Evolutionary conservation across 768 basidiomycete genomes (phyloP).

Genomic region (Favolaschia claudopus): DNA sequence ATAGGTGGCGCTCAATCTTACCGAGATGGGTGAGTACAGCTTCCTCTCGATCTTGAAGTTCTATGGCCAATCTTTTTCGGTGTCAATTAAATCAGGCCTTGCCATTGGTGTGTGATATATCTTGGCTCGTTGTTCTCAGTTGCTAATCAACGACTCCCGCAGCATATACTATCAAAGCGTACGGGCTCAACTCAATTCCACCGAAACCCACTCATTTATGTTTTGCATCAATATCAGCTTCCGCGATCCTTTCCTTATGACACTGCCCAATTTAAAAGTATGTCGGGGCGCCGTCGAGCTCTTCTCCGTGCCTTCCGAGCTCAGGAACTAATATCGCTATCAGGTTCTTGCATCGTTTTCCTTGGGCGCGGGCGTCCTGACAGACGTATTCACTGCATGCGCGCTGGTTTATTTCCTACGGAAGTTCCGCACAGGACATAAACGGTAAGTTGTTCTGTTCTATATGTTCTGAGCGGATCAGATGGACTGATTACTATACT

Average conservation of each 20-base stretch:
- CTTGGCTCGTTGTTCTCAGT: slow-evolving; percentile 1
- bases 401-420: slow-evolving; percentile 64
- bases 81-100: too few species aligned
- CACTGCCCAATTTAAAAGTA: slow-evolving; percentile 48
- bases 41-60: neutral
- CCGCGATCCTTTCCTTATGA: slow-evolving; percentile 38
- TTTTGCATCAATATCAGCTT: slow-evolving; percentile 37
- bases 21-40: slow-evolving; percentile 50
- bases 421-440: slow-evolving; percentile 57
- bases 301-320: neutral
- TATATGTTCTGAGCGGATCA: neutral
- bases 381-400: slow-evolving; percentile 59
- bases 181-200: too few species aligned
- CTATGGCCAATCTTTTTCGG: too few species aligned
- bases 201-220: neutral
- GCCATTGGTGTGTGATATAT: slow-evolving; percentile 43
- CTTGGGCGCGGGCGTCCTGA: slow-evolving; percentile 55
- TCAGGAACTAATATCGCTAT: neutral
- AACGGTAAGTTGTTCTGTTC: slow-evolving; percentile 36
- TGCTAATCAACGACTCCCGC: neutral
- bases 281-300: slow-evolving; percentile 9
- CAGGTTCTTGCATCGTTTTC: slow-evolving; percentile 57
- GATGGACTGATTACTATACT: neutral
- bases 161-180: slow-evolving; percentile 59
- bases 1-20: slow-evolving; percentile 50